Evolutionary conservation across 495 filamentous ascomycete species (phyloP).

Genomic region (Lepraria neglecta): DNA sequence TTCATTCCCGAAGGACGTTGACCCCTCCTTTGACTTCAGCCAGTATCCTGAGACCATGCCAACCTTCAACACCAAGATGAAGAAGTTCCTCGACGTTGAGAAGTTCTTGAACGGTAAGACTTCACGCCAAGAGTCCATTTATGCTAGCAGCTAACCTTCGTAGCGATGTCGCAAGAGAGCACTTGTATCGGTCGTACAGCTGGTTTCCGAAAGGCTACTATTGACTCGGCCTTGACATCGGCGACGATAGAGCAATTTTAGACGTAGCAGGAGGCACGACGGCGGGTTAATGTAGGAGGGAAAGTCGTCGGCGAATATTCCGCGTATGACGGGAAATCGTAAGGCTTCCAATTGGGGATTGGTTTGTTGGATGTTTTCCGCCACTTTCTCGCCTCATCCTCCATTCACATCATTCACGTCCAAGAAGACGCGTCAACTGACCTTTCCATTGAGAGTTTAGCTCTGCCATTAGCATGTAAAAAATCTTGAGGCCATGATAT

Average conservation of each 20-base stretch:
- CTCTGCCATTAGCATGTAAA: neutral
- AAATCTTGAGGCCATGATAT: no score
- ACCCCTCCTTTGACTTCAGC: neutral
- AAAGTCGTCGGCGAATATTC: neutral
- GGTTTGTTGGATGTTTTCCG: neutral
- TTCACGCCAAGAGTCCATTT: neutral
- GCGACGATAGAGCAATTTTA: slow-evolving; percentile 4
- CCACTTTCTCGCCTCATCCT: neutral
- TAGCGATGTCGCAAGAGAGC: neutral
- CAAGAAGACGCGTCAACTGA: neutral
- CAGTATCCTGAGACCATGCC: neutral
- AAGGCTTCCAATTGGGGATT: no score
- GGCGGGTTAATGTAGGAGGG: neutral
- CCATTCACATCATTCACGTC: neutral
- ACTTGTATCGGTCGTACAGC: slow-evolving; percentile 13
- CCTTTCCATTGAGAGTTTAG: neutral
- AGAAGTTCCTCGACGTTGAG: slow-evolving; percentile 19
- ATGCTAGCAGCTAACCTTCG: neutral
- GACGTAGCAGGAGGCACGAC: neutral
- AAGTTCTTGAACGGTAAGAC: slow-evolving; percentile 15
- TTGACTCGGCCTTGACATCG: slow-evolving; percentile 11
- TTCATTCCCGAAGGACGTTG: neutral
- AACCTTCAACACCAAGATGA: slow-evolving; percentile 8
- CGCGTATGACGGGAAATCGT: no score
- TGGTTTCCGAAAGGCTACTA: slow-evolving; percentile 10